These are phyloP conservation scores for Potentilla sterilis DNA, from an alignment of 306 rosid genomes.

Conservation along the genomic window DNA sequence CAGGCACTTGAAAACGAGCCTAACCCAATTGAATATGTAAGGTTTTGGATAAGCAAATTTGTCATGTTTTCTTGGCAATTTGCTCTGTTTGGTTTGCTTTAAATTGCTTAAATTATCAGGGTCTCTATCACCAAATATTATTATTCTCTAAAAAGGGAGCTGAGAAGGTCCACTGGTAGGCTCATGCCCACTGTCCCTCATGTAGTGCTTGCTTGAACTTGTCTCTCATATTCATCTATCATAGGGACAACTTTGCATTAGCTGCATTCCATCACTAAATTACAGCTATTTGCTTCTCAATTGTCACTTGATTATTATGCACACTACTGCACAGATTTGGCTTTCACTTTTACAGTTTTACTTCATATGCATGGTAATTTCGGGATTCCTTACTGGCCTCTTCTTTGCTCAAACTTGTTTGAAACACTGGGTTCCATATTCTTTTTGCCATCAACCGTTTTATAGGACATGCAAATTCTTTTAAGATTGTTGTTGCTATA, in stretches of 20 bases:
- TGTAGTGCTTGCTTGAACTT: slow-evolving; percentile 30
- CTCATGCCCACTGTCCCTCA: slow-evolving; percentile 32
- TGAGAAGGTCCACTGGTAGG: slow-evolving; percentile 45
- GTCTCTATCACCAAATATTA: slow-evolving; percentile 44
- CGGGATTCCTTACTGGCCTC: background rate
- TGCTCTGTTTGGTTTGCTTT: slow-evolving; percentile 15
- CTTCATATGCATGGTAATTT: background rate
- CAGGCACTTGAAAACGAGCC: slow-evolving; percentile 23
- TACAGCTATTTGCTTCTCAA: slow-evolving; percentile 15
- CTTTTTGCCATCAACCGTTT: background rate
- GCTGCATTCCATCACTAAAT: slow-evolving; percentile 2
- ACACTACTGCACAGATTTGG: background rate
- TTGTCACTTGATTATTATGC: background rate
- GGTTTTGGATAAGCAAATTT: slow-evolving; percentile 36
- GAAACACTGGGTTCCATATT: background rate
- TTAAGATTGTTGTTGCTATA: background rate
- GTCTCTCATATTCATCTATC: slow-evolving; percentile 35
- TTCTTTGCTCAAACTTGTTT: background rate
- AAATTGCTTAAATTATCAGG: slow-evolving; percentile 25
- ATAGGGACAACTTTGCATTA: slow-evolving; percentile 23
- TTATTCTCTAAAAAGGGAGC: slow-evolving; percentile 30
- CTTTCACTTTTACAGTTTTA: background rate
- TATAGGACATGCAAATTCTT: no score
- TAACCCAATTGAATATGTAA: slow-evolving; percentile 32
- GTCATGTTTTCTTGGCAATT: slow-evolving; percentile 9